Conservation (phyloP, 257 asterid genomes). For the Cinchona pubescens region DNA sequence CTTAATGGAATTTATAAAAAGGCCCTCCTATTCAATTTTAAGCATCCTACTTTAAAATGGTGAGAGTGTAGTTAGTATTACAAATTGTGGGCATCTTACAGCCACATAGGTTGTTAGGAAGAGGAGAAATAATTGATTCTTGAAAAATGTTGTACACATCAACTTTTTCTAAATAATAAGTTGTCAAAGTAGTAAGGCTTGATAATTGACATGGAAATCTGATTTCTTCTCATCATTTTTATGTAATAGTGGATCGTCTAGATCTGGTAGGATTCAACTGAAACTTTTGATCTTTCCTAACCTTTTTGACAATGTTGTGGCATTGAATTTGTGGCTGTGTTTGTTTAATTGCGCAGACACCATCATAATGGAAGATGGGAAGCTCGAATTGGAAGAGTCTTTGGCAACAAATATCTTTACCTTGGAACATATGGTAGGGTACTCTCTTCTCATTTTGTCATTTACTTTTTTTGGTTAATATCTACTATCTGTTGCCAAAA, state of each 20-base stretch:
- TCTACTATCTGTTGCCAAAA: neutral
- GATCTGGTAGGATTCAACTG: conserved; percentile 4
- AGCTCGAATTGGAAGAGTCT: conserved; percentile 93
- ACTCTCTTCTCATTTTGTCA: conserved; percentile 9
- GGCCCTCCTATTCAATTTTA: neutral
- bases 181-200: conserved; percentile 6
- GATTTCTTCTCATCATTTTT: conserved; percentile 2
- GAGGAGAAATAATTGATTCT: neutral
- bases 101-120: conserved; percentile 10
- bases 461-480: neutral
- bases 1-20: neutral
- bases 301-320: conserved; percentile 10
- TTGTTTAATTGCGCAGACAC: conserved; percentile 54
- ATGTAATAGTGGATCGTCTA: neutral
- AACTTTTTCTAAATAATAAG: conserved; percentile 4
- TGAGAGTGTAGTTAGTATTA: neutral
- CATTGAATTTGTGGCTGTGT: conserved; percentile 4
- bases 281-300: neutral
- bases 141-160: neutral
- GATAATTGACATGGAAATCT: conserved; percentile 1
- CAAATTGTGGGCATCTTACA: neutral
- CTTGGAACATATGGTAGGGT: conserved; percentile 91
- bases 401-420: conserved; percentile 93
- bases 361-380: conserved; percentile 99
- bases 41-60: neutral